Conservation (phyloP, 1,284 basidiomycete genomes). For the Malassezia cuniculi region DNA sequence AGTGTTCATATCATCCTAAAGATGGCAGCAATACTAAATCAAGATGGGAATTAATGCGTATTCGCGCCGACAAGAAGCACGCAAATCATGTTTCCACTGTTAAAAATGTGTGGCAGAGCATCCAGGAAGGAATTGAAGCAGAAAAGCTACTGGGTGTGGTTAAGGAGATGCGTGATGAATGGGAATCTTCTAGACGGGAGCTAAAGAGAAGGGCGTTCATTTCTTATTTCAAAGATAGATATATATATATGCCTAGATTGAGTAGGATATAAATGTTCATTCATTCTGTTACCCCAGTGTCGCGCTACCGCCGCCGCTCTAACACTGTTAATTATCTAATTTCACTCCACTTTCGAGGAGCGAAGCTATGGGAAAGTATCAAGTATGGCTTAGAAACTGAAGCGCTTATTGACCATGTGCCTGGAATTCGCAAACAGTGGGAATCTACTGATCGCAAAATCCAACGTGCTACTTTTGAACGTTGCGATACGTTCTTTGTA, state of each 20-base stretch:
- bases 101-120: constrained; percentile 31
- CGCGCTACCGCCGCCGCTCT: background rate
- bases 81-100: constrained; percentile 39
- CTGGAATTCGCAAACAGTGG: no score
- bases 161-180: constrained; percentile 17
- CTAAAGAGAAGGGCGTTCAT: background rate
- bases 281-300: background rate
- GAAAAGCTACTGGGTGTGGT: no score
- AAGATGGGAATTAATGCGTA: constrained; percentile 38
- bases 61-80: constrained; percentile 40
- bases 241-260: background rate
- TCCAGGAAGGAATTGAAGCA: constrained; percentile 36
- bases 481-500: no score
- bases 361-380: no score
- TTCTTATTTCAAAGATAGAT: background rate
- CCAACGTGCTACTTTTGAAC: background rate
- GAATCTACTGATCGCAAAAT: no score
- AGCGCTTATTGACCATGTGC: no score
- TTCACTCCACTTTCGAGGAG: no score
- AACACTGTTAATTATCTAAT: background rate
- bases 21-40: constrained; percentile 10
- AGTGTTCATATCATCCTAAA: constrained; percentile 50
- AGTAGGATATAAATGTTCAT: background rate
- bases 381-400: no score
- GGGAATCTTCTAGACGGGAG: background rate